Conservation (phyloP, 1,284 basidiomycete species). For the Pisolithus thermaeus region DNA sequence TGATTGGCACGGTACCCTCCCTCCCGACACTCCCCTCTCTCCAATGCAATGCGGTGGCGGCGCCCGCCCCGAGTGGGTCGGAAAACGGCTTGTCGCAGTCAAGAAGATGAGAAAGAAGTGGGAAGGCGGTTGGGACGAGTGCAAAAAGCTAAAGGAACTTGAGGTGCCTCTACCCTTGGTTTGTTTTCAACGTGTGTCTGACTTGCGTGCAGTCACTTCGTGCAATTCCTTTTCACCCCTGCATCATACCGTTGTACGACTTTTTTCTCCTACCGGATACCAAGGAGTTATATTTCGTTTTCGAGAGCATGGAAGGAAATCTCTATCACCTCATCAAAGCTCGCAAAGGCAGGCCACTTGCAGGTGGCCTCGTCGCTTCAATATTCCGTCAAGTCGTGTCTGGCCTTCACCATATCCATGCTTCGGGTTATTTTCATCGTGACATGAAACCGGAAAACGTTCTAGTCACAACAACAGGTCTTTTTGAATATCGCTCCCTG, state of each 20-base stretch:
- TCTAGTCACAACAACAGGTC: constrained; percentile 98
- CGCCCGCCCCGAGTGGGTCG: constrained; percentile 89
- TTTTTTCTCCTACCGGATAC: constrained; percentile 92
- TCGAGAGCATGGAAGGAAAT: constrained; percentile 99
- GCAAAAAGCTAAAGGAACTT: constrained; percentile 91
- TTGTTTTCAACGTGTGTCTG: constrained; percentile 9
- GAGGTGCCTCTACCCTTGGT: constrained; percentile 55
- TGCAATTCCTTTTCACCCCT: constrained; percentile 90
- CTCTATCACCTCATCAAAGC: constrained; percentile 99
- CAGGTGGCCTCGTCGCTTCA: constrained; percentile 91
- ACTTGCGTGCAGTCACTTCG: constrained; percentile 71
- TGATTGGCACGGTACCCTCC: constrained; percentile 97
- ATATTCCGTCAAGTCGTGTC: constrained; percentile 91
- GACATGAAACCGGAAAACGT: constrained; percentile 99
- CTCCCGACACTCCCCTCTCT: constrained; percentile 79
- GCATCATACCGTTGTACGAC: constrained; percentile 98
- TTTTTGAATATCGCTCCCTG: constrained; percentile 88
- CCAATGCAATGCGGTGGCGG: constrained; percentile 89
- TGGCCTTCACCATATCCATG: constrained; percentile 92
- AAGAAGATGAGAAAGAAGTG: constrained; percentile 99
- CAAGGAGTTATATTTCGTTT: constrained; percentile 98
- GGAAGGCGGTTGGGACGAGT: constrained; percentile 97
- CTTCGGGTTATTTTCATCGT: constrained; percentile 93
- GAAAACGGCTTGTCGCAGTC: constrained; percentile 93
- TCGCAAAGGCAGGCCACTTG: constrained; percentile 88